phyloP scores from a whole-genome alignment of 768 basidiomycete species.

The Amanita fuliginea region DNA sequence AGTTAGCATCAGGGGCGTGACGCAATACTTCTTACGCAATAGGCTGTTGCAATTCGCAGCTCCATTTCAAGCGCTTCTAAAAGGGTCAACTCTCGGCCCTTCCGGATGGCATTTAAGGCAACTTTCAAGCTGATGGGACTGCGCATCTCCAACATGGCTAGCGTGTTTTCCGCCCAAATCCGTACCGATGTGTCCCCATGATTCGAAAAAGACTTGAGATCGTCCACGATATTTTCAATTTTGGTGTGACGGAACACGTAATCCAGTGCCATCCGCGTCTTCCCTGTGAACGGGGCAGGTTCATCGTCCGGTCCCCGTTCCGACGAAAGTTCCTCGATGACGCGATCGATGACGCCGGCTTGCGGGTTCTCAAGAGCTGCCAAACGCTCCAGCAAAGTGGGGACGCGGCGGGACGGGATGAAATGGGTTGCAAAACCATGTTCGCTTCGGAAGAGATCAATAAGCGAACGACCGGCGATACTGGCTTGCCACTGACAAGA shows the following conservation, averaged over 20 bases:
- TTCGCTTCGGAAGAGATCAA: conserved; percentile 39
- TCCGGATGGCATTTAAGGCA: conserved; percentile 68
- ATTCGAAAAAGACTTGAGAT: conserved; percentile 33
- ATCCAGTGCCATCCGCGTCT: conserved; percentile 71
- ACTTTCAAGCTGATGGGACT: conserved; percentile 93
- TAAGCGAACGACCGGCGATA: neutral
- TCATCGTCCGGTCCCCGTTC: conserved; percentile 53
- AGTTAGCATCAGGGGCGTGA: conserved; percentile 9
- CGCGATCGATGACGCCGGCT: conserved; percentile 29
- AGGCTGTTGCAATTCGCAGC: conserved; percentile 79
- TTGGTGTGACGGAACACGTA: conserved; percentile 57
- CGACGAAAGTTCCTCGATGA: conserved; percentile 65
- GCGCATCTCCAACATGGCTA: conserved; percentile 48
- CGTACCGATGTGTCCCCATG: conserved; percentile 35
- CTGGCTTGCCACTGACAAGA: conserved; percentile 51
- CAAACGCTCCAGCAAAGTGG: conserved; percentile 59
- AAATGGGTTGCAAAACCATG: conserved; percentile 93
- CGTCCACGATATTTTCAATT: conserved; percentile 61
- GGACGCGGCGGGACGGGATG: conserved; percentile 66
- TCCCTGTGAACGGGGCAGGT: conserved; percentile 41
- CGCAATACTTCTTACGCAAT: conserved; percentile 53
- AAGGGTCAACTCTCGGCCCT: conserved; percentile 54
- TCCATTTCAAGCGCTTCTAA: conserved; percentile 73
- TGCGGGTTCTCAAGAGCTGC: conserved; percentile 40
- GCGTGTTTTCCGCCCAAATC: conserved; percentile 67